Evolutionary conservation across 2,329 filamentous ascomycete genomes (phyloP), one percentile per base, ranked within the genome.

Genomic region (Clonostachys rhizophaga): DNA sequence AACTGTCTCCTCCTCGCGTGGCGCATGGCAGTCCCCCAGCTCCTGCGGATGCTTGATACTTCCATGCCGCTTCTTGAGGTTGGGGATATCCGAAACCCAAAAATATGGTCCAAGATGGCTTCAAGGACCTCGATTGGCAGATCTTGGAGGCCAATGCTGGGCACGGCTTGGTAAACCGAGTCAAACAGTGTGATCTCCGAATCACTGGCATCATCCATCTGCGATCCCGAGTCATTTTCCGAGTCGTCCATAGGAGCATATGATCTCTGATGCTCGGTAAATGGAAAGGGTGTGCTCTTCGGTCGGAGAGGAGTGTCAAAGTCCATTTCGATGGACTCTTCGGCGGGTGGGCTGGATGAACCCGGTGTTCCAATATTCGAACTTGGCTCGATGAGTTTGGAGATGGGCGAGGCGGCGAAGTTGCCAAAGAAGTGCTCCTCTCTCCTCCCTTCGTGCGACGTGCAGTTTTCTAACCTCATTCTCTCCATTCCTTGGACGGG

Each of bases 101-200:
- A 87, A 3, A 89, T 66, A 54, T 87, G 78, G 59, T 89, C 86
- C 13, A 89, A 69, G 46, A 89, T 84, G 47, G 78, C 79, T 56
- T 88, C 84, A 58, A 88, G 84, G 12, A 90, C 86, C 61, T 89
- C 86, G 47, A 78, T 74, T 2, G 86, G 86, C 2, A 89, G 68
- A 51, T 79, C 64, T 18, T 17, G 40, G 30, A 42, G 43, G 10
- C 42, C 42, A 11, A 41, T 44, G 11, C 40, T 13, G 24, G 47
- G 43, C 35, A 42, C 24, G 33, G 18, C 12, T 20, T 44, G n/a
- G 13, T 44, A 12, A 14, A 17, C 17, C 18, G 44, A 37, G n/a
- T 47, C 42, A 42, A 46, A 35, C 12, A 46, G 44, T 4, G 45
- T 43, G 20, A 42, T 49, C 13, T 46, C 40, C 11, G 40, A 47